phyloP scores from a whole-genome alignment of 306 rosid species.

The Fagus crenata region DNA sequence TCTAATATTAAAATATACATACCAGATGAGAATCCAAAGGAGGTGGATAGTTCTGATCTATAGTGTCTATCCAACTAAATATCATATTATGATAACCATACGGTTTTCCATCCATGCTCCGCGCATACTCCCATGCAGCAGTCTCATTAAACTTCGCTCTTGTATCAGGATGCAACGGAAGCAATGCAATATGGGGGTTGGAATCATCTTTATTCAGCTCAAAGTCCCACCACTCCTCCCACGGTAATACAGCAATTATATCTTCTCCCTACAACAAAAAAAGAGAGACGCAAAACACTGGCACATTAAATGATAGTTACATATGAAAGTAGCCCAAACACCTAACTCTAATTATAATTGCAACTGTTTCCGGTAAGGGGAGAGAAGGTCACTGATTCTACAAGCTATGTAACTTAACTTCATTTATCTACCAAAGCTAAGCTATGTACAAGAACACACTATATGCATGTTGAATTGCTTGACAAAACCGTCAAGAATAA shows the following conservation, averaged over 20 bases:
- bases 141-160: conserved; percentile 87
- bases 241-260: conserved; percentile 71
- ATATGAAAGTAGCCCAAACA: not conserved
- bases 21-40: conserved; percentile 97
- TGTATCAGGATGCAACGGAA: conserved; percentile 80
- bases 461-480: not conserved
- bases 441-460: not conserved
- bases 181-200: conserved; percentile 92
- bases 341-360: conserved; percentile 1
- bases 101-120: conserved; percentile 79
- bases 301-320: conserved; percentile 6
- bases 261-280: conserved; percentile 77
- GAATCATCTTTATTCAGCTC: conserved; percentile 77
- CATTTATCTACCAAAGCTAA: not conserved
- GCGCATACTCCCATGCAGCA: conserved; percentile 97
- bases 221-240: conserved; percentile 99
- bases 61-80: conserved; percentile 97
- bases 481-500: not conserved
- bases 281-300: conserved; percentile 17
- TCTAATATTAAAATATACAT: conserved; percentile 24
- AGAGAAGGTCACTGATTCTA: not conserved
- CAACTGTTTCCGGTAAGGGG: not conserved
- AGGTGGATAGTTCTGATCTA: conserved; percentile 76
- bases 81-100: conserved; percentile 97
- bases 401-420: not conserved